These are phyloP conservation scores for Venturia carpophila DNA, from an alignment of 2,329 filamentous ascomycete genomes.

Conservation along the genomic window DNA sequence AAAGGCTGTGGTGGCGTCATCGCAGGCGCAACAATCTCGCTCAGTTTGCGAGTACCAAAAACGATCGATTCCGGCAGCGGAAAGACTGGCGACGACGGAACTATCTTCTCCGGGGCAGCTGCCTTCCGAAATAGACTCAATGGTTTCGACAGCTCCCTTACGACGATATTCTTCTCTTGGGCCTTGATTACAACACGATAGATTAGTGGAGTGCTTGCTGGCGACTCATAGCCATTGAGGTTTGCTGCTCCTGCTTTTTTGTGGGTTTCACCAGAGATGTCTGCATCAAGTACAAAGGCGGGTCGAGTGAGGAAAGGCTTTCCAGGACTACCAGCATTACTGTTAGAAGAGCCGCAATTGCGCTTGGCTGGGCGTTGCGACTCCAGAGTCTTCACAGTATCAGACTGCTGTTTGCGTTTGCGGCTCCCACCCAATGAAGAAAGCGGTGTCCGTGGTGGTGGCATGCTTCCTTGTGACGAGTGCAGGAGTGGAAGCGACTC, in stretches of 20 bases:
- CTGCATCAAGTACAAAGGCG: conserved; percentile 15
- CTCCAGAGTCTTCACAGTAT: conserved; percentile 10
- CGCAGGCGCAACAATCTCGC: neutral
- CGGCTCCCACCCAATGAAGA: conserved; percentile 3
- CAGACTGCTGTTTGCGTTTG: conserved; percentile 12
- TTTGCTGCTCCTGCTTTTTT: neutral
- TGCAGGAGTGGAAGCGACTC: neutral
- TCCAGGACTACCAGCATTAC: conserved; percentile 20
- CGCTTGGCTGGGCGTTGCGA: conserved; percentile 9
- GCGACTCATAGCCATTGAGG: neutral
- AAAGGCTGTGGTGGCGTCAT: neutral
- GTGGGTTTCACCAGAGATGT: neutral
- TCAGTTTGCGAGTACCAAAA: conserved; percentile 8
- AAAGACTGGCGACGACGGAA: conserved; percentile 11
- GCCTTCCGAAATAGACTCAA: conserved; percentile 18
- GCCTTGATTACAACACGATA: conserved; percentile 24
- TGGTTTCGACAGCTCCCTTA: conserved; percentile 22
- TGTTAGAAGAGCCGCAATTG: neutral
- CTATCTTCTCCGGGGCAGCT: neutral
- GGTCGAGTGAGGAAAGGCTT: conserved; percentile 23
- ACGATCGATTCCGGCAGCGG: conserved; percentile 12
- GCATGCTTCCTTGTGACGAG: conserved; percentile 7
- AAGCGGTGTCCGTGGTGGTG: conserved; percentile 13
- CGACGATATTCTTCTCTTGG: conserved; percentile 21
- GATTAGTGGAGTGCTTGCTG: conserved; percentile 18